Evolutionary conservation across 257 asterid species (phyloP).

Genomic region (Fraxinus quadrangulata): DNA sequence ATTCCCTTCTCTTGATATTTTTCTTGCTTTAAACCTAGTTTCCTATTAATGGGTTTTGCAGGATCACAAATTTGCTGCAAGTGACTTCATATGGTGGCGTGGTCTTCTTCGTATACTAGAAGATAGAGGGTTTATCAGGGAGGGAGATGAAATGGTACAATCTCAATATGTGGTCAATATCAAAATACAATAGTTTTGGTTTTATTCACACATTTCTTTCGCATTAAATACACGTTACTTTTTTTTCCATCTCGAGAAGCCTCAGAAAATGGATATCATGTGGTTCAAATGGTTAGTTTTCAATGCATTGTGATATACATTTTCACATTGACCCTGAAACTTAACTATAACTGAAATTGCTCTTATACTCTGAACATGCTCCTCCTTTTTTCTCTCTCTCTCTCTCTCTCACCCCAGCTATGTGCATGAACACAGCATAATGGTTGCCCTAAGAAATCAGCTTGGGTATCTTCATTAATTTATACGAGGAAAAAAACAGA

Average conservation of each 20-base stretch:
- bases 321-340: not conserved
- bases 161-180: constrained; percentile 12
- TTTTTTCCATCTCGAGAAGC: not conserved
- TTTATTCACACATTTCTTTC: constrained; percentile 7
- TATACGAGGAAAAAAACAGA: not conserved
- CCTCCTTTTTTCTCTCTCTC: not conserved
- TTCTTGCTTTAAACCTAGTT: constrained; percentile 11
- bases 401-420: not conserved
- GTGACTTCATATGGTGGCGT: constrained; percentile 76
- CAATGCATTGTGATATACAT: not conserved
- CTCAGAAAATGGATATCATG: not conserved
- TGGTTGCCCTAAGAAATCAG: not conserved
- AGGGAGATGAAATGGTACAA: constrained; percentile 64
- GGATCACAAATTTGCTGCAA: constrained; percentile 53
- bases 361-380: not conserved
- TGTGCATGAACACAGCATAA: not conserved
- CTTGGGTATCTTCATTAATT: not conserved
- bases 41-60: constrained; percentile 31
- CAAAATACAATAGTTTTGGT: constrained; percentile 7
- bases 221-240: not conserved
- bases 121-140: constrained; percentile 60
- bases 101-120: constrained; percentile 73
- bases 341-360: not conserved
- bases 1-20: constrained; percentile 6
- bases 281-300: not conserved